Base-by-base conservation (phyloP, 345 rosid species). In the Euphorbia tirucalli region DNA sequence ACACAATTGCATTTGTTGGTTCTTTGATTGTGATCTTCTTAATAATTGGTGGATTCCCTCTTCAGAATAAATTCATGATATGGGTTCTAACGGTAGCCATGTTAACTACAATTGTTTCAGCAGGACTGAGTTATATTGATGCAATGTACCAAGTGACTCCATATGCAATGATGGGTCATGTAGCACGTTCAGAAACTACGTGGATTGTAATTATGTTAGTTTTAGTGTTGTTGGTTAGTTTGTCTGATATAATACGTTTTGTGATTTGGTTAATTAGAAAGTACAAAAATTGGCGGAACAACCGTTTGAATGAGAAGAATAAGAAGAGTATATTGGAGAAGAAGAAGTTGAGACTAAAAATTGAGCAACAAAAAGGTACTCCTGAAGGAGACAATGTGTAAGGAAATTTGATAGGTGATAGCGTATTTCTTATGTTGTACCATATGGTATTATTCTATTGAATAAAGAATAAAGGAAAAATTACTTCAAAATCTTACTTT, bases 1-100 rank as follows among this genome's bases (percentile, higher is more conserved):
- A 35, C 10, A n/a, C 14, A 7, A 19, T 35, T 10, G 66, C 66
- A 32, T 61, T 61, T 10, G 1, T 18, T 18, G 46, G 27, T 16
- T 61, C 66, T 18, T 22, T 61, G 66, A n/a, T 61, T 61, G n/a
- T n/a, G n/a, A n/a, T 32, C 66, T 46, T 61, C 46, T 61, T 7
- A 4, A 8, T 13, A 61, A 61, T 61, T 16, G 35, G n/a, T n/a
- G n/a, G n/a, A n/a, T n/a, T n/a, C n/a, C n/a, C n/a, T n/a, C n/a
- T n/a, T n/a, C n/a, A n/a, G n/a, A n/a, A n/a, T n/a, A n/a, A n/a
- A 6, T 1, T 61, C 0, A 16, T 10, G 24, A 4, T 18, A 4
- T 61, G 44, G 44, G 14, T 61, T 19, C 3, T 61, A 15, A 24
- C 60, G 11, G 27, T n/a, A 9, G 30, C 28, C 8, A 22, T 56